Evolutionary conservation across 257 asterid genomes (phyloP).

Genomic region (Salvia rosmarinus): DNA sequence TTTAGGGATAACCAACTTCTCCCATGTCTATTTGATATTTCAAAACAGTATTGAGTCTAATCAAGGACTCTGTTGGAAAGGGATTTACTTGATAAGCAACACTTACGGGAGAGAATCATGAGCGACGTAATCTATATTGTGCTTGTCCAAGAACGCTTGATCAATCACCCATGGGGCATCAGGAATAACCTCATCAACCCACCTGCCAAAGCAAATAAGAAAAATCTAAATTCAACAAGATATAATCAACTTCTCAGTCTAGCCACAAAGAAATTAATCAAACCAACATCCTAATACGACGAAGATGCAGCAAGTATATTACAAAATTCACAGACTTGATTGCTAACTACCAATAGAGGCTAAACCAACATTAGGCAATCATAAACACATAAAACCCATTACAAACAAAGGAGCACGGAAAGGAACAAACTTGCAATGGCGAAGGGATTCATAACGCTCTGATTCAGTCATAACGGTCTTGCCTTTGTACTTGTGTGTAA

Average conservation of each 20-base stretch:
- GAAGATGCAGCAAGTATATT: constrained; percentile 10
- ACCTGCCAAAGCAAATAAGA: constrained; percentile 54
- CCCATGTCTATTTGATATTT: background rate
- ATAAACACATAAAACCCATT: background rate
- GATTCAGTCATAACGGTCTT: constrained; percentile 86
- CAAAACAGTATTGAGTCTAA: background rate
- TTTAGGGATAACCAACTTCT: background rate
- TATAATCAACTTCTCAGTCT: constrained; percentile 1
- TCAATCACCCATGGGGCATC: constrained; percentile 96
- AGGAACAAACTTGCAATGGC: constrained; percentile 83
- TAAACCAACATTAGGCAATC: background rate
- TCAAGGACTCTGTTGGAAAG: background rate
- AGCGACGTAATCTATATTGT: constrained; percentile 82
- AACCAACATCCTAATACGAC: constrained; percentile 1
- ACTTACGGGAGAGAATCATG: constrained; percentile 98
- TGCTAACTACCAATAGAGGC: background rate
- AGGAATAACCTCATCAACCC: constrained; percentile 99
- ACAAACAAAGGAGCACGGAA: constrained; percentile 7
- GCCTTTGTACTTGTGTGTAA: constrained; percentile 89
- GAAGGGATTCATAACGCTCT: constrained; percentile 94
- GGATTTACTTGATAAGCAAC: constrained; percentile 28
- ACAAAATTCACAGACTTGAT: constrained; percentile 7
- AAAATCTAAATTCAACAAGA: background rate
- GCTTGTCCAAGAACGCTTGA: constrained; percentile 90
- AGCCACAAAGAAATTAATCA: background rate